Base-by-base conservation (phyloP, 345 rosid genomes). In the Corymbia maculata region DNA sequence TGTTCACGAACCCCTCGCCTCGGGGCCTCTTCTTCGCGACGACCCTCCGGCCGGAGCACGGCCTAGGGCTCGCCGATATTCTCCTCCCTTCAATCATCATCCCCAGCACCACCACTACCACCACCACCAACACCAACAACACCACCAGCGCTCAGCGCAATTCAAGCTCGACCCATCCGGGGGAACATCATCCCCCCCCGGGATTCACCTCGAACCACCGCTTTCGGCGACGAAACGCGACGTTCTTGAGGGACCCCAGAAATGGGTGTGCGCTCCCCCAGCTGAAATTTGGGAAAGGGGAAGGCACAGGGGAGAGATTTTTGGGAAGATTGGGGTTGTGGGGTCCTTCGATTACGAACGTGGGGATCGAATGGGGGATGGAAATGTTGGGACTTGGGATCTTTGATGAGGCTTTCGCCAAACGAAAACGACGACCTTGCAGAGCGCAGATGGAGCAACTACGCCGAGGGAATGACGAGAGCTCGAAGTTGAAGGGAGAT, bases 21-120 rank as follows among this genome's bases (percentile, higher is more conserved):
- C 96, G 92, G 87, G 91, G 89, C 90, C 98, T 91, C 89, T 94
- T 95, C 49, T 79, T 64, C 51, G 97, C 98, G 85, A 93, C 87
- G 13, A 96, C 91, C 85, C 97, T 94, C 90, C 95, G 92, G 44
- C 97, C 98, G 9, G 93, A 92, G 80, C 98, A 94, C 42, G 99
- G 98, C 93, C 99, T 91, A 66, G 96, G 97, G 90, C 91, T 95
- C 64, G 97, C 97, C 88, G 97, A 92, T 88, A 96, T 94, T 89
- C 97, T 93, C 91, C 98, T 92, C 86, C 98, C 98, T 91, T 95
- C 98, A 94, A 95, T 94, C 59, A 88, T 85, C 91, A 45, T 42
- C 51, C 82, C 52, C 15, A 84, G 17, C 61, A 66, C 84, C 24
- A 13, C 30, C 53, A 12, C 32, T 3, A n/a, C 86, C 89, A 70